phyloP scores from a whole-genome alignment of 2,329 filamentous ascomycete genomes.

The Aspergillus novoparasiticus region DNA sequence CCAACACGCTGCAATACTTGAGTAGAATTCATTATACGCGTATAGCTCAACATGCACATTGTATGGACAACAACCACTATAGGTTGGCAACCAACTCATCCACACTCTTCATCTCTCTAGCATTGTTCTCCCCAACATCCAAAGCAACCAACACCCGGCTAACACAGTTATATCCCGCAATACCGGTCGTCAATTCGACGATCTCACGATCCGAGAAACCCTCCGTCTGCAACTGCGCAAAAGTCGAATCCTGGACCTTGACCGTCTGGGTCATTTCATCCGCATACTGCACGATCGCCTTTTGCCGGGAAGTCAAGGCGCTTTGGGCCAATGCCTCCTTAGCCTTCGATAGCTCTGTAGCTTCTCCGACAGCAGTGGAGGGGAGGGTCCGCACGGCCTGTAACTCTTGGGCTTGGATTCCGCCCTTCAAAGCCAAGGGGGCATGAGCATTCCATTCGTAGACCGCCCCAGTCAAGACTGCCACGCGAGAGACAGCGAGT shows the following conservation, averaged over 20 bases:
- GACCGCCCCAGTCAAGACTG: conserved; percentile 76
- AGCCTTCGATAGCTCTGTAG: conserved; percentile 26
- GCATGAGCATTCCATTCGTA: conserved; percentile 85
- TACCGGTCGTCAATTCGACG: conserved; percentile 81
- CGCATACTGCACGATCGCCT: conserved; percentile 70
- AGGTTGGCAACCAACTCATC: conserved; percentile 36
- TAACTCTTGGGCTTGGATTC: conserved; percentile 44
- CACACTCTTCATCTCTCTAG: conserved; percentile 65
- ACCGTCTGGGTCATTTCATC: conserved; percentile 82
- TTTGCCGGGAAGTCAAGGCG: conserved; percentile 61
- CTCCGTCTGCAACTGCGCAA: conserved; percentile 59
- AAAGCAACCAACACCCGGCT: conserved; percentile 82
- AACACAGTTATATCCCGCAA: conserved; percentile 87
- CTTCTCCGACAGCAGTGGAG: conserved; percentile 42
- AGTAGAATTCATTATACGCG: background rate
- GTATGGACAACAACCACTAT: background rate
- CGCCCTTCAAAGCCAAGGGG: conserved; percentile 57
- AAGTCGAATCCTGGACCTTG: conserved; percentile 67
- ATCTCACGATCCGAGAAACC: conserved; percentile 72
- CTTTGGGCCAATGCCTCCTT: conserved; percentile 45
- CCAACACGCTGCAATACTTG: background rate
- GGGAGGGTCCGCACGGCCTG: conserved; percentile 58
- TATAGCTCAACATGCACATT: background rate
- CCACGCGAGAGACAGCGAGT: conserved; percentile 77
- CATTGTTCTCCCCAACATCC: conserved; percentile 60